Conservation (phyloP, 192 early-diverging fungal species). For the Dispira parvispora region DNA sequence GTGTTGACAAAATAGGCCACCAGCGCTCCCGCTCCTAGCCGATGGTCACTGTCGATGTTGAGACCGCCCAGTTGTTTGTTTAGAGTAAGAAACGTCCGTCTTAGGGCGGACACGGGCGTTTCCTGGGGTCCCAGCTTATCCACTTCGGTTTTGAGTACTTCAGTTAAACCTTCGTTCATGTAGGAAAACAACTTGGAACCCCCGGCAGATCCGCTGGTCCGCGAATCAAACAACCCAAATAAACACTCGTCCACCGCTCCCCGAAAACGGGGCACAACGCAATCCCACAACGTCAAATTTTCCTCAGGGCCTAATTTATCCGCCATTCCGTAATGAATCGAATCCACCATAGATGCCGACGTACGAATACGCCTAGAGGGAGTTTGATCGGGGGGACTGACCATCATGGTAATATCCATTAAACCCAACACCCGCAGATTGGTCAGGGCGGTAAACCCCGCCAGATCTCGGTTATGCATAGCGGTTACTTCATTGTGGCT, state of each 20-base stretch:
- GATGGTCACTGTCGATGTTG: conserved; percentile 22
- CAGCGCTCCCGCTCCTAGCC: conserved; percentile 59
- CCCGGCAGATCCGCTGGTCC: conserved; percentile 25
- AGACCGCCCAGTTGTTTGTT: conserved; percentile 57
- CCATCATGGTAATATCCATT: conserved; percentile 79
- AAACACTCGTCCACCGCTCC: conserved; percentile 74
- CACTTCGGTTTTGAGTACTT: conserved; percentile 53
- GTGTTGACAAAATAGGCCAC: conserved; percentile 63
- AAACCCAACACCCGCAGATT: conserved; percentile 67
- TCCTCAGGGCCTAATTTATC: conserved; percentile 57
- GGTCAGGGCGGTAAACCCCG: conserved; percentile 62
- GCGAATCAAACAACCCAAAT: conserved; percentile 76
- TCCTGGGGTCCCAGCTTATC: conserved; percentile 42
- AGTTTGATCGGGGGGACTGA: conserved; percentile 65
- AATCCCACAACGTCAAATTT: conserved; percentile 64
- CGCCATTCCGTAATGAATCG: conserved; percentile 74
- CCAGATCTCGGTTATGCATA: conserved; percentile 32
- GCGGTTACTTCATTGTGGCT: conserved; percentile 28
- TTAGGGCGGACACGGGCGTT: conserved; percentile 46
- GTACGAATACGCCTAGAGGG: conserved; percentile 67
- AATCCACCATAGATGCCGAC: conserved; percentile 60
- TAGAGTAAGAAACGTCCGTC: conserved; percentile 65
- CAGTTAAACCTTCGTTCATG: conserved; percentile 50
- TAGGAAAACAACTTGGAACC: conserved; percentile 35
- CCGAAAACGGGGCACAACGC: conserved; percentile 69